Evolutionary conservation across 805 yeast genomes (phyloP).

Genomic region (Candida nitratophila): DNA sequence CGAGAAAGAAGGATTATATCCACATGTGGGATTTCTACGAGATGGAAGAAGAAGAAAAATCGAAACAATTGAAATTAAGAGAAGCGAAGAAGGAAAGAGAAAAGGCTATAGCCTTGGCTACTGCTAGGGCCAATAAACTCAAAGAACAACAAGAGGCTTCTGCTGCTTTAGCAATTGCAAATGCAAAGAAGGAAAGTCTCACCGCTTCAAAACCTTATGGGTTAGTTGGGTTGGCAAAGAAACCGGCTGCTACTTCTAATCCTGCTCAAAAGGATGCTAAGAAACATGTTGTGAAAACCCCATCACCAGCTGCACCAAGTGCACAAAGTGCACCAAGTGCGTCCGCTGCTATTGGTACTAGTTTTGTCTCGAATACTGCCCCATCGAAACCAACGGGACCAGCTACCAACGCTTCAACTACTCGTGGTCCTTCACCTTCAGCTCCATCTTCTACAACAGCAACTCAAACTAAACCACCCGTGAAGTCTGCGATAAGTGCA

Average conservation of each 20-base stretch:
- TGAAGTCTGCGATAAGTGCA: too few relatives aligned
- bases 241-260: background rate
- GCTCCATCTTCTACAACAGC: too few relatives aligned
- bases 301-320: background rate
- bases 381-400: conserved; percentile 8
- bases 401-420: too few relatives aligned
- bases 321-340: background rate
- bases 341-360: background rate
- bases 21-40: conserved; percentile 51
- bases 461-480: too few relatives aligned
- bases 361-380: too few relatives aligned
- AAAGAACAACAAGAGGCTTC: too few relatives aligned
- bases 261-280: background rate
- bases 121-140: too few relatives aligned
- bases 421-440: too few relatives aligned
- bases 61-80: conserved; percentile 16
- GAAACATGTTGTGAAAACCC: too few relatives aligned
- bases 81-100: conserved; percentile 13
- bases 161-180: too few relatives aligned
- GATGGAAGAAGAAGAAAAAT: conserved; percentile 36
- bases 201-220: conserved; percentile 22
- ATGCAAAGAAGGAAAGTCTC: background rate
- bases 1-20: conserved; percentile 44
- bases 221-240: conserved; percentile 18
- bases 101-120: conserved; percentile 6